These are phyloP conservation scores for Lichtheimia ornata DNA, from an alignment of 371 early-diverging fungal species.

Conservation along the genomic window DNA sequence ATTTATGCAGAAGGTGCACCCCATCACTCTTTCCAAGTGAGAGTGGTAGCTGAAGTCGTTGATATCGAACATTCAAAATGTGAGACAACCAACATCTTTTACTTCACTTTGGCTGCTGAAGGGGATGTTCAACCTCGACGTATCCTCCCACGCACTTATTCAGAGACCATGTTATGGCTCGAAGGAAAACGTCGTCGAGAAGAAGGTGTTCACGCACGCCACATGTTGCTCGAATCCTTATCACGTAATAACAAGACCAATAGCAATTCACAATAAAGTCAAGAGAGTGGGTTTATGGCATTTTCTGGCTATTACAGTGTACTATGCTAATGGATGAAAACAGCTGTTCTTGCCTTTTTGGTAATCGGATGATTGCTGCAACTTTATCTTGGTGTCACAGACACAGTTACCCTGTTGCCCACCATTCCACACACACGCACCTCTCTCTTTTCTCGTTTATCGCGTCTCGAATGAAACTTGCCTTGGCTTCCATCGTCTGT, in stretches of 20 bases:
- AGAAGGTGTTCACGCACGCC: constrained; percentile 14
- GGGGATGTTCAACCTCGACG: constrained; percentile 20
- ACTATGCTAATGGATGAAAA: neutral
- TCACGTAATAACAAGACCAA: neutral
- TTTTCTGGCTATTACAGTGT: neutral
- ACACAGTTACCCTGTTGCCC: too few relatives aligned
- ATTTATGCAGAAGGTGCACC: constrained; percentile 59
- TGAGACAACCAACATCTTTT: constrained; percentile 81
- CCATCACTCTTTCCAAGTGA: constrained; percentile 71
- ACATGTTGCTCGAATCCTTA: constrained; percentile 14
- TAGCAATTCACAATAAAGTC: too few relatives aligned
- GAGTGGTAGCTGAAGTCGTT: constrained; percentile 77
- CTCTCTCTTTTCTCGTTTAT: too few relatives aligned
- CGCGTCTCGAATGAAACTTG: too few relatives aligned
- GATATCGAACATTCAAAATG: constrained; percentile 59
- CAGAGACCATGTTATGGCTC: constrained; percentile 74
- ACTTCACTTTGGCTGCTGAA: constrained; percentile 72
- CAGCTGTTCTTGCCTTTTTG: too few relatives aligned
- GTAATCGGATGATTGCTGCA: too few relatives aligned
- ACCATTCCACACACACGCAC: too few relatives aligned
- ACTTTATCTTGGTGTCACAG: too few relatives aligned
- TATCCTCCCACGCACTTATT: constrained; percentile 74
- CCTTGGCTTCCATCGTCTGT: too few relatives aligned
- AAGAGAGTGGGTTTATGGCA: too few relatives aligned
- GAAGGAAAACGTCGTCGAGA: constrained; percentile 60